A percentile compares a stretch with the other conserved stretches of the same genome.
Conservation (phyloP, 2,329 filamentous ascomycete genomes). For the Tolypocladium nubicola region DNA sequence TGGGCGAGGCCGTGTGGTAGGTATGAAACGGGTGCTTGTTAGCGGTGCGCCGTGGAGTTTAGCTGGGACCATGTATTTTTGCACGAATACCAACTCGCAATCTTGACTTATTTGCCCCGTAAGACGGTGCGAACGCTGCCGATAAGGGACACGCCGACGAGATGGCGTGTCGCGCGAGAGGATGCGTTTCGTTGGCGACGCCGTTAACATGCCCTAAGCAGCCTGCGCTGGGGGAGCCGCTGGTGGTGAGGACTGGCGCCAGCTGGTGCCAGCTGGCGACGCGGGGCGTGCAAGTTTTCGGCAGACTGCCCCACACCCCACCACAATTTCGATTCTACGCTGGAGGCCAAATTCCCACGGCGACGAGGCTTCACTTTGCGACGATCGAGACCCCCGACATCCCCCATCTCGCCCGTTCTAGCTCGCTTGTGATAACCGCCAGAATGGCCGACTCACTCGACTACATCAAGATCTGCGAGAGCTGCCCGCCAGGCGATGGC, state of each 20-base stretch:
- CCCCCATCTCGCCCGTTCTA: slow-evolving; percentile 2
- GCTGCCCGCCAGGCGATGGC: slow-evolving; percentile 63
- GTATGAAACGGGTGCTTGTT: neutral
- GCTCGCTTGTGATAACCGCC: slow-evolving; percentile 2
- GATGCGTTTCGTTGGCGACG: neutral
- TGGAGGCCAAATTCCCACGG: slow-evolving; percentile 22
- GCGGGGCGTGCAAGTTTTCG: slow-evolving; percentile 20
- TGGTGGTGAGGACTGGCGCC: neutral
- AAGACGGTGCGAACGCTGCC: neutral
- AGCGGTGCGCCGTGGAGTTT: neutral
- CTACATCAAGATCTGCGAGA: slow-evolving; percentile 54
- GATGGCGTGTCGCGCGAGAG: neutral
- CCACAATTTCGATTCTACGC: slow-evolving; percentile 27
- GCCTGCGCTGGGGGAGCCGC: neutral
- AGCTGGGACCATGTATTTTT: neutral
- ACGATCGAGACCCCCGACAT: slow-evolving; percentile 2
- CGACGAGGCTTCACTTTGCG: slow-evolving; percentile 9
- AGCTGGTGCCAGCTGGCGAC: neutral
- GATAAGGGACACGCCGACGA: neutral
- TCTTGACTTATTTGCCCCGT: neutral
- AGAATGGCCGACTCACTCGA: slow-evolving; percentile 45
- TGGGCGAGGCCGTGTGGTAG: neutral
- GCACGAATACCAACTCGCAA: neutral
- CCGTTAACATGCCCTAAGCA: neutral
- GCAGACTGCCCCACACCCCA: slow-evolving; percentile 25